These are phyloP conservation scores for Silene noctiflora DNA, from an alignment of 179 eudicot genomes.

Conservation along the genomic window DNA sequence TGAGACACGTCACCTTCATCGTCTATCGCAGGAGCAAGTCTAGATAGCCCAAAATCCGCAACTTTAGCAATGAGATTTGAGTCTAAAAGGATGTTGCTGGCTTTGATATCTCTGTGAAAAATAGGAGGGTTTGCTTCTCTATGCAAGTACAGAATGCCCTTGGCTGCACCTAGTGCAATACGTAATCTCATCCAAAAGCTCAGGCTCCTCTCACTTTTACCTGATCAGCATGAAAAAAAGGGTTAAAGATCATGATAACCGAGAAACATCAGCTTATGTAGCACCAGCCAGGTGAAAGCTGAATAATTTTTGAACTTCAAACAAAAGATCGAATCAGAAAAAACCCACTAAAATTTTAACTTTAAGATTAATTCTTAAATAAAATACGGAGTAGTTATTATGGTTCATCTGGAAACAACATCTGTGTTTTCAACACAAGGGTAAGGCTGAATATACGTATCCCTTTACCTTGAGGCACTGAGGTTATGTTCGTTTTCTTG, in stretches of 20 bases:
- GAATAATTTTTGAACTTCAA: neutral
- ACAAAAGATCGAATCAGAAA: neutral
- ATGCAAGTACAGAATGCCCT: constrained; percentile 61
- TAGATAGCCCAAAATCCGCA: constrained; percentile 73
- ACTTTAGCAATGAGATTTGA: constrained; percentile 51
- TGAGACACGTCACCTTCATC: constrained; percentile 44
- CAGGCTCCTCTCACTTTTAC: constrained; percentile 36
- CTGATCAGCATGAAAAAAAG: constrained; percentile 26
- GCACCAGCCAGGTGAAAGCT: constrained; percentile 9
- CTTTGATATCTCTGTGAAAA: constrained; percentile 64
- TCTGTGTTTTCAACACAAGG: neutral
- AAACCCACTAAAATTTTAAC: neutral
- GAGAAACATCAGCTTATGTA: constrained; percentile 1
- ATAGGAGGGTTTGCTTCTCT: constrained; percentile 71
- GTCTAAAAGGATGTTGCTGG: constrained; percentile 68
- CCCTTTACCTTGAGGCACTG: neutral
- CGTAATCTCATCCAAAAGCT: constrained; percentile 50
- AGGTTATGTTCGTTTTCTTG: neutral
- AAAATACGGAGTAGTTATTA: neutral
- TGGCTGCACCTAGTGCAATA: constrained; percentile 59
- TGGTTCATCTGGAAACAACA: neutral
- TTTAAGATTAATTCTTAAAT: neutral
- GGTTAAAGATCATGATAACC: neutral
- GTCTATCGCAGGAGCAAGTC: constrained; percentile 54
- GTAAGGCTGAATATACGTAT: neutral